Conservation (phyloP, 345 rosid genomes). For the Cardamine resedifolia region DNA sequence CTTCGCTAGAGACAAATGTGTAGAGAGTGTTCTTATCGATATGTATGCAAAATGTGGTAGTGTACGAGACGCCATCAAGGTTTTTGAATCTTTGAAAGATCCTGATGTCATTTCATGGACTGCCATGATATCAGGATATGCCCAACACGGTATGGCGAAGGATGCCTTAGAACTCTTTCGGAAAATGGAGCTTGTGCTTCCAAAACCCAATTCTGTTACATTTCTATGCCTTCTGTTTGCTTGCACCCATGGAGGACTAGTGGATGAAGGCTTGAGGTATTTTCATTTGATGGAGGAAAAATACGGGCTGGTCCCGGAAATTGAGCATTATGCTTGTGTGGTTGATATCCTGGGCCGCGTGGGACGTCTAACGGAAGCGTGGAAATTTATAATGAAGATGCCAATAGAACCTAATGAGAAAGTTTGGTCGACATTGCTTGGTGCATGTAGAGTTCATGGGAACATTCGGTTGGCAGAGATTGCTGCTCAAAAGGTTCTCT, state of each 20-base stretch:
- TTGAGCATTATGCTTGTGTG: slow-evolving; percentile 65
- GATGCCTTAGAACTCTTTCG: slow-evolving; percentile 48
- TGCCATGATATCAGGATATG: slow-evolving; percentile 56
- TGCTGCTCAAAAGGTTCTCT: slow-evolving; percentile 50
- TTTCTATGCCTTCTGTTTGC: slow-evolving; percentile 58
- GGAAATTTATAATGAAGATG: slow-evolving; percentile 50
- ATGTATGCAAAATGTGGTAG: slow-evolving; percentile 69
- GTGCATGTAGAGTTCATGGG: slow-evolving; percentile 60
- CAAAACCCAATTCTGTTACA: slow-evolving; percentile 57
- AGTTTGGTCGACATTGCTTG: slow-evolving; percentile 60
- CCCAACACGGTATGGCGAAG: slow-evolving; percentile 54
- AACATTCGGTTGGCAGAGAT: slow-evolving; percentile 52
- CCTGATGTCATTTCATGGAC: slow-evolving; percentile 61
- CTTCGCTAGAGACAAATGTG: slow-evolving; percentile 41
- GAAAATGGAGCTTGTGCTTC: slow-evolving; percentile 37
- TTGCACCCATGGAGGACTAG: slow-evolving; percentile 64
- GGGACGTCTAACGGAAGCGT: slow-evolving; percentile 56
- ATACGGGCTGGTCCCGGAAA: slow-evolving; percentile 42
- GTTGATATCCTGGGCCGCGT: slow-evolving; percentile 65
- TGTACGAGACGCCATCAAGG: slow-evolving; percentile 45
- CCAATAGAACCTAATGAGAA: slow-evolving; percentile 49
- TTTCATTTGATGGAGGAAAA: slow-evolving; percentile 45
- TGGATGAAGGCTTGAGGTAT: slow-evolving; percentile 53
- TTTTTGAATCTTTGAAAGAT: slow-evolving; percentile 39
- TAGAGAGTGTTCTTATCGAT: slow-evolving; percentile 57